These are phyloP conservation scores for Pisolithus tinctorius DNA, from an alignment of 768 basidiomycete species.

Conservation along the genomic window DNA sequence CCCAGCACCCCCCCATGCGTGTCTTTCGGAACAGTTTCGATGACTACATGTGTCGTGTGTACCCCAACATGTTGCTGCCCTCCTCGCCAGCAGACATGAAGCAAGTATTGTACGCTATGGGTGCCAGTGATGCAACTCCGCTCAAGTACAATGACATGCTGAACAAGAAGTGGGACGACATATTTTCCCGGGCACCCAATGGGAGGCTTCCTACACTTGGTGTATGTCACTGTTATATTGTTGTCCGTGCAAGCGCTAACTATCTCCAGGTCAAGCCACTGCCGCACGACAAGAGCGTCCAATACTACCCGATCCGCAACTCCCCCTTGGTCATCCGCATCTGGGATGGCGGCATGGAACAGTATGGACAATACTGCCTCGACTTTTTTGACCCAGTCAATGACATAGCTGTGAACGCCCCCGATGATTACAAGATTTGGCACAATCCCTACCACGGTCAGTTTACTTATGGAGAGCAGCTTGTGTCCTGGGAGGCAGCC, in stretches of 20 bases:
- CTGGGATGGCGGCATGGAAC: constrained; percentile 1
- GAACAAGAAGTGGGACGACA: background rate
- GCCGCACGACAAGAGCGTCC: background rate
- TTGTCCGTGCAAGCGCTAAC: background rate
- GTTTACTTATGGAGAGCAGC: background rate
- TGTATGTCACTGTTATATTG: background rate
- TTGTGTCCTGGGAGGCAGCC: background rate
- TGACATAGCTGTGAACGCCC: background rate
- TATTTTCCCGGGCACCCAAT: background rate
- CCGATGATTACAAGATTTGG: background rate
- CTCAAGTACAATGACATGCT: background rate
- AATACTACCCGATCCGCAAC: background rate
- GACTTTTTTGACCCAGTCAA: background rate
- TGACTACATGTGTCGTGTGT: background rate
- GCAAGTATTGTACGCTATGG: background rate
- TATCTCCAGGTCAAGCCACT: background rate
- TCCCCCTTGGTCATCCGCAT: background rate
- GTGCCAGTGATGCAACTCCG: background rate
- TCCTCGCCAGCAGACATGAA: background rate
- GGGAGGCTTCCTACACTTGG: background rate
- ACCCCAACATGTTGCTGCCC: background rate
- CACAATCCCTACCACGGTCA: background rate
- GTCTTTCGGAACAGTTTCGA: background rate
- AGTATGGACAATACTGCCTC: background rate
- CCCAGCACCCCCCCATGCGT: background rate